phyloP scores from a whole-genome alignment of 768 basidiomycete genomes.

The Grammothele lineata region DNA sequence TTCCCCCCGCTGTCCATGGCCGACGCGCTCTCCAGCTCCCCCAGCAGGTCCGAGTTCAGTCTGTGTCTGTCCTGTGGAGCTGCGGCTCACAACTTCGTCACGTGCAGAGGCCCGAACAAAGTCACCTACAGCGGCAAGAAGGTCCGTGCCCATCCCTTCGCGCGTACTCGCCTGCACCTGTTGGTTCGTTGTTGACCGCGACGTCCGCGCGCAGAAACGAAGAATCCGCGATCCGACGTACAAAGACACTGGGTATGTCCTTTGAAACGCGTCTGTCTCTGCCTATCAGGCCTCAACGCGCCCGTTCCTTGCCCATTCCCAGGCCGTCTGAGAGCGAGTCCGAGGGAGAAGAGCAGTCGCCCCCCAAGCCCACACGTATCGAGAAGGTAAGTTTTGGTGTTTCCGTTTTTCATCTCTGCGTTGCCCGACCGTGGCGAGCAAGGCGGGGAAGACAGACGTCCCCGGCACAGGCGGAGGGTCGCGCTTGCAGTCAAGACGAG shows the following conservation, averaged over 20 bases:
- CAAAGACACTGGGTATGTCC: constrained; percentile 6
- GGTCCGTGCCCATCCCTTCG: constrained; percentile 4
- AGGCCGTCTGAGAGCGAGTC: not conserved
- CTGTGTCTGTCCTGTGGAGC: too few relatives aligned
- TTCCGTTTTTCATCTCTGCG: too few relatives aligned
- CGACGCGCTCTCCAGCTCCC: constrained; percentile 11
- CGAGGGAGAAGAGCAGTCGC: not conserved
- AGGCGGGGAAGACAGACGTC: too few relatives aligned
- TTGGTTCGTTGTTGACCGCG: not conserved
- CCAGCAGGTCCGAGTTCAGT: constrained; percentile 6
- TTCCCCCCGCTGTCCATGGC: constrained; percentile 1
- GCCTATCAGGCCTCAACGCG: too few relatives aligned
- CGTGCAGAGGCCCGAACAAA: constrained; percentile 6
- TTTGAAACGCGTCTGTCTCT: too few relatives aligned
- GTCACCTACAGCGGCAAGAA: constrained; percentile 18
- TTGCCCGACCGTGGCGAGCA: too few relatives aligned
- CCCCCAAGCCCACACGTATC: not conserved
- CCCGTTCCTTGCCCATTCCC: not conserved
- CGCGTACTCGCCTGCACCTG: not conserved
- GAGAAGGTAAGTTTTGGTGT: not conserved
- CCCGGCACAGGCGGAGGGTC: too few relatives aligned
- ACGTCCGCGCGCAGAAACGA: constrained; percentile 10
- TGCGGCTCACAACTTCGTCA: too few relatives aligned
- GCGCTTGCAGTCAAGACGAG: too few relatives aligned
- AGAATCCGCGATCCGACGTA: constrained; percentile 6